phyloP scores from a whole-genome alignment of 2,329 filamentous ascomycete species.

The Berkeleyomyces basicola region DNA sequence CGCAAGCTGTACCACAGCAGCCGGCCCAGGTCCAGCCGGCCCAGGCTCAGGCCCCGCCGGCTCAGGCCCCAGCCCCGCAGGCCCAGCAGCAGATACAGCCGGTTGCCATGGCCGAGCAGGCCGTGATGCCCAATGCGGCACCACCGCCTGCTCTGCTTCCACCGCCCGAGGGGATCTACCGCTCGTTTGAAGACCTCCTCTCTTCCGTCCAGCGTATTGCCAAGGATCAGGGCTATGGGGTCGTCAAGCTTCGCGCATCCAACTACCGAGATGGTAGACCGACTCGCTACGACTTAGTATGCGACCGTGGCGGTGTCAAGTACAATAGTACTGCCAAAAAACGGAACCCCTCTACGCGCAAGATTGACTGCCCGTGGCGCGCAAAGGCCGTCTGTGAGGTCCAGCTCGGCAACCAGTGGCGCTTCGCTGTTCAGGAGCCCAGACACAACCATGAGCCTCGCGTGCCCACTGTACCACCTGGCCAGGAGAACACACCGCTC shows the following conservation, averaged over 20 bases:
- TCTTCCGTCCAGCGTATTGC: conserved; percentile 40
- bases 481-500: conserved; percentile 40
- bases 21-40: background rate
- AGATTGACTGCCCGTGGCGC: conserved; percentile 46
- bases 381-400: conserved; percentile 49
- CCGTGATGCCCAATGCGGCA: conserved; percentile 28
- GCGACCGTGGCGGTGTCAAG: conserved; percentile 46
- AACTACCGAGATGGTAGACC: conserved; percentile 48
- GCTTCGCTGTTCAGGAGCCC: conserved; percentile 43
- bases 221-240: conserved; percentile 45
- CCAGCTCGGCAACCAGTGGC: conserved; percentile 45
- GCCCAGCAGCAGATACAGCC: conserved; percentile 10
- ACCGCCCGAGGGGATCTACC: conserved; percentile 43
- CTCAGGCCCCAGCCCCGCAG: background rate
- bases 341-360: conserved; percentile 45
- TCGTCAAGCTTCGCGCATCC: conserved; percentile 45
- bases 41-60: background rate
- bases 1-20: background rate
- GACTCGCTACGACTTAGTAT: conserved; percentile 45
- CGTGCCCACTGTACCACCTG: conserved; percentile 34
- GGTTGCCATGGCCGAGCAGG: conserved; percentile 21
- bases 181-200: conserved; percentile 42
- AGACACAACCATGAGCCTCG: conserved; percentile 46
- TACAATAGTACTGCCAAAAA: conserved; percentile 50
- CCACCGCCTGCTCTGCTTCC: conserved; percentile 33